phyloP scores from a whole-genome alignment of 2,329 filamentous ascomycete genomes.

The Fusarium camptoceras region DNA sequence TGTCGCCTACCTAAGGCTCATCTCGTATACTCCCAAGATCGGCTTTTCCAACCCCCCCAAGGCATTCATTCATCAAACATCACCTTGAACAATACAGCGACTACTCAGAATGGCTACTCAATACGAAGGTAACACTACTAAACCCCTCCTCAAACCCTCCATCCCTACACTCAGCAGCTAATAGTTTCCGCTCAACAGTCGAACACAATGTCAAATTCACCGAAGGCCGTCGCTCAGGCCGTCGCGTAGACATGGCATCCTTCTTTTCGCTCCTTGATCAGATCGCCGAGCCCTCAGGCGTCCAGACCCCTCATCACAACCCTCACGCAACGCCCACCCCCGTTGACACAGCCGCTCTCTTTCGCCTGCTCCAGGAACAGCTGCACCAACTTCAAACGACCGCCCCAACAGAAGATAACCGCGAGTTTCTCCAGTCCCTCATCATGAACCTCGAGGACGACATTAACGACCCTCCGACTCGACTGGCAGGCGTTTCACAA shows the following conservation, averaged over 20 bases:
- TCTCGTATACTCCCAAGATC: background rate
- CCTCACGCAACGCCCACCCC: constrained; percentile 70
- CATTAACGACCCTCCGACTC: constrained; percentile 64
- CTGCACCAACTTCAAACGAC: constrained; percentile 63
- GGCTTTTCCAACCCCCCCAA: background rate
- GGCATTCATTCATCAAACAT: background rate
- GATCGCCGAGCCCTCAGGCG: constrained; percentile 56
- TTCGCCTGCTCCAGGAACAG: constrained; percentile 70
- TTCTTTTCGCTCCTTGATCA: constrained; percentile 70
- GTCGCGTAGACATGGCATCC: constrained; percentile 72
- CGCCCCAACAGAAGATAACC: constrained; percentile 62
- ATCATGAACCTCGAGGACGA: constrained; percentile 61
- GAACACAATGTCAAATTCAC: constrained; percentile 71
- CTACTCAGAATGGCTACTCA: constrained; percentile 62
- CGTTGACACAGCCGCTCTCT: constrained; percentile 67
- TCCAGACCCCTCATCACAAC: constrained; percentile 59
- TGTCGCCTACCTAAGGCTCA: constrained; percentile 3
- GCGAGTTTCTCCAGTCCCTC: constrained; percentile 62
- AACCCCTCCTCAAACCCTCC: constrained; percentile 16
- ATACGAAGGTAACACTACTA: constrained; percentile 62
- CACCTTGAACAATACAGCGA: background rate
- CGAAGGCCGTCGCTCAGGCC: constrained; percentile 55
- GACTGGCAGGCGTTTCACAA: constrained; percentile 67
- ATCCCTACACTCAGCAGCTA: constrained; percentile 1
- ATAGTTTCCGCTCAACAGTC: constrained; percentile 57